phyloP scores from a whole-genome alignment of 2,329 filamentous ascomycete genomes.

The Phyllosticta ampelicida region DNA sequence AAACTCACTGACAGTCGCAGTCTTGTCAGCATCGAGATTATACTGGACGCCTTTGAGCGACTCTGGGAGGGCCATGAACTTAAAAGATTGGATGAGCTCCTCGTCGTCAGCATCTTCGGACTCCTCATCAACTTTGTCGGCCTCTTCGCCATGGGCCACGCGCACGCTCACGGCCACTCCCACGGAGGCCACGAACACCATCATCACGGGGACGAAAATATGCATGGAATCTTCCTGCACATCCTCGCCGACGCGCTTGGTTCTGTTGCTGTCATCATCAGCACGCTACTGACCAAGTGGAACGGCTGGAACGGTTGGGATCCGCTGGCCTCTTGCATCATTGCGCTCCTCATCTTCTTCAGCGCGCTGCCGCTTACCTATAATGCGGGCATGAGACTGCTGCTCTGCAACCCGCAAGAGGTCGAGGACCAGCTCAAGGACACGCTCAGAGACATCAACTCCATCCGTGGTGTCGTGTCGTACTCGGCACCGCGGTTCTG shows the following conservation, averaged over 20 bases:
- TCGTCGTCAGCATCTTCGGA: conserved; percentile 78
- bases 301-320: conserved; percentile 92
- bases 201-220: conserved; percentile 81
- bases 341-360: conserved; percentile 85
- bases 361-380: conserved; percentile 81
- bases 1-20: conserved; percentile 33
- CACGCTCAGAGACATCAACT: conserved; percentile 70
- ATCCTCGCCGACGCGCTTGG: conserved; percentile 91
- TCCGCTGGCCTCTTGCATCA: conserved; percentile 84
- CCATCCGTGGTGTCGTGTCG: conserved; percentile 70
- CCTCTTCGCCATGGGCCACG: conserved; percentile 66
- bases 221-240: conserved; percentile 95
- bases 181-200: conserved; percentile 33
- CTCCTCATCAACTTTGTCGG: conserved; percentile 86
- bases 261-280: conserved; percentile 87
- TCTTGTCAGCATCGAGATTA: conserved; percentile 90
- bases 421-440: conserved; percentile 83
- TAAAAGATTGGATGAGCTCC: conserved; percentile 71
- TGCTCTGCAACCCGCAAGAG: conserved; percentile 75
- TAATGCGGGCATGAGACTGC: conserved; percentile 68
- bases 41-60: conserved; percentile 85
- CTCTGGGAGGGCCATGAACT: conserved; percentile 76
- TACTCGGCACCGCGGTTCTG: conserved; percentile 88
- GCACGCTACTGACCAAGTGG: conserved; percentile 76
- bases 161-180: conserved; percentile 45